Percentiles rank a stretch among this genome's conserved stretches.
These are phyloP conservation scores for Wickerhamomyces subpelliculosus DNA, from an alignment of 805 yeast genomes.

Conservation along the genomic window DNA sequence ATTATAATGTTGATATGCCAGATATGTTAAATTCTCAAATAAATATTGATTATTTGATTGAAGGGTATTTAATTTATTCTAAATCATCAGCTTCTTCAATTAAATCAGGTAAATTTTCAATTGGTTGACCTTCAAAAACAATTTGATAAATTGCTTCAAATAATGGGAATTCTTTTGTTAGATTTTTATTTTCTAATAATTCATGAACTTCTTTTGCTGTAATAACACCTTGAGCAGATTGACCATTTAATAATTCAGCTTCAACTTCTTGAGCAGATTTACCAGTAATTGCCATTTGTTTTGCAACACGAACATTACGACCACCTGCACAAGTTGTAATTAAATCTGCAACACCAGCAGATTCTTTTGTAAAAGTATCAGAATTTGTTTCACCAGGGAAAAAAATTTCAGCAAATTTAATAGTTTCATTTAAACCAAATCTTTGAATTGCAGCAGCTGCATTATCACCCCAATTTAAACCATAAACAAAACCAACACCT, in stretches of 20 bases:
- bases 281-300: slow-evolving; percentile 73
- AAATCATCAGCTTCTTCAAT: slow-evolving; percentile 36
- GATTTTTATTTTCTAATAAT: slow-evolving; percentile 24
- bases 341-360: slow-evolving; percentile 97
- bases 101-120: slow-evolving; percentile 68
- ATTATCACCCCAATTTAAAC: slow-evolving; percentile 98
- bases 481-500: slow-evolving; percentile 96
- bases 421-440: slow-evolving; percentile 86
- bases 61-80: background rate
- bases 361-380: slow-evolving; percentile 84
- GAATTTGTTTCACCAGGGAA: slow-evolving; percentile 43
- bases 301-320: slow-evolving; percentile 89
- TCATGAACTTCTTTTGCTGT: slow-evolving; percentile 91
- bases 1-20: background rate
- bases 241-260: slow-evolving; percentile 83
- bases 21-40: background rate
- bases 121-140: slow-evolving; percentile 65
- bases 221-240: slow-evolving; percentile 91
- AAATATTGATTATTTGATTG: background rate
- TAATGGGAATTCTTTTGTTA: slow-evolving; percentile 62
- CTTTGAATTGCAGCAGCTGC: slow-evolving; percentile 98
- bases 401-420: slow-evolving; percentile 75
- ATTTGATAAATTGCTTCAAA: slow-evolving; percentile 68
- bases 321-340: slow-evolving; percentile 98
- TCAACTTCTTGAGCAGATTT: slow-evolving; percentile 78